Base-by-base conservation (phyloP, 2,329 filamentous ascomycete species). In the Pseudogymnoascus sp. region DNA sequence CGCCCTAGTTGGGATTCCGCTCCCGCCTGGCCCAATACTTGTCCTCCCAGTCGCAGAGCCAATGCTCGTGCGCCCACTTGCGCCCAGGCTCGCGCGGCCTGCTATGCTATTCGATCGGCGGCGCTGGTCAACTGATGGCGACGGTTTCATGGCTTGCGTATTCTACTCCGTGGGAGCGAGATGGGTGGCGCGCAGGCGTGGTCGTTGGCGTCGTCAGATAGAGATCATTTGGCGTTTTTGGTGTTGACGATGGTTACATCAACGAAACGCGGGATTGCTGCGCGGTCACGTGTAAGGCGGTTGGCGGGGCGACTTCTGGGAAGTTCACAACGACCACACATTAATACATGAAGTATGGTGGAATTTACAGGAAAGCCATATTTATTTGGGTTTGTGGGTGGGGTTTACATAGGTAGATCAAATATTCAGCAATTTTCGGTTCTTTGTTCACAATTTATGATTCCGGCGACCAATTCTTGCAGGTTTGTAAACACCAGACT, bases 171-270 rank as follows among this genome's bases (percentile, higher is more conserved):
- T 54, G 23, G 48, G 48, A 31, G 48, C 3, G 57, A 39, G 34
- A 41, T 61, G 19, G 19, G 34, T 61, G 34, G 57, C 37, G 31
- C 31, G 16, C 37, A 37, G 23, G 57, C 37, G 31, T 37, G 19
- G 31, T 37, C 23, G 57, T 37, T 61, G 31, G 39, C 19, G 34
- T 28, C 31, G 4, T 37, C 57, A 61, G 57, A 39, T 61, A 23
- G 34, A 39, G 19, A 39, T 23, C 34, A 37, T 39, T 61, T 28
- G 34, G 57, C 57, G 31, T 61, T 39, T 41, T 61, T 39, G 57
- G 57, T 61, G 57, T 61, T 61, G 57, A 61, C 34, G 48, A 54
- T 54, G n/a, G 48, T 54, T 54, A 54, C 48, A 54, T 54, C 48
- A 54, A 54, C 25, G 48, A 54, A 39, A 54, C 48, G 57, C 57